Conservation (phyloP, 2,329 filamentous ascomycete genomes). For the Cordyceps tenuipes region DNA sequence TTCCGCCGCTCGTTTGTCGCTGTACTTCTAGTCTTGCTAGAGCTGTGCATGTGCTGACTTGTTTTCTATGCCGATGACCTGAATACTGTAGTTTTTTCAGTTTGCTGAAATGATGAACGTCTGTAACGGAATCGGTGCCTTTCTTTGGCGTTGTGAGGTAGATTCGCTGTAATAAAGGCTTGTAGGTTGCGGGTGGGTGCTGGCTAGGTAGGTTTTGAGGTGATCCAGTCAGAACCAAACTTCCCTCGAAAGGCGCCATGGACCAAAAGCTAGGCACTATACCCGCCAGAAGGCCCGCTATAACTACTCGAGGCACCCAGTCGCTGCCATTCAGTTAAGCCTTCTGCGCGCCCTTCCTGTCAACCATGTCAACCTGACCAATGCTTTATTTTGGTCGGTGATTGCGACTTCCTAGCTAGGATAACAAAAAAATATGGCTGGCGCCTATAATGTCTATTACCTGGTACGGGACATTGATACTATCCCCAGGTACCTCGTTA, state of each 20-base stretch:
- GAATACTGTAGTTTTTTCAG: no score
- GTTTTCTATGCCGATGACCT: no score
- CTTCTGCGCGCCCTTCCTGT: slow-evolving; percentile 7
- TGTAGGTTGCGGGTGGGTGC: neutral
- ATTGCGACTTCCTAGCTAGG: no score
- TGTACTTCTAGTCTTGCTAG: neutral
- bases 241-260: neutral
- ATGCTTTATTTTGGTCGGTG: no score
- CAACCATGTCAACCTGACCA: slow-evolving; percentile 4
- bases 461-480: no score
- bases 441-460: no score
- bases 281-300: neutral
- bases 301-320: neutral
- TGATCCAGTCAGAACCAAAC: neutral
- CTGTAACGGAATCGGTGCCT: neutral
- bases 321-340: neutral
- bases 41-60: neutral
- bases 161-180: neutral
- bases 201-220: neutral
- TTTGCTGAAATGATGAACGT: no score
- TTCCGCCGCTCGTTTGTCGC: neutral
- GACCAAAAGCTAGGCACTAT: neutral
- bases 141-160: neutral
- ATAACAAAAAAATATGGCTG: no score
- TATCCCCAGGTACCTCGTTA: no score